Evolutionary conservation across 805 yeast genomes (phyloP).

Genomic region (Torulaspora indica): DNA sequence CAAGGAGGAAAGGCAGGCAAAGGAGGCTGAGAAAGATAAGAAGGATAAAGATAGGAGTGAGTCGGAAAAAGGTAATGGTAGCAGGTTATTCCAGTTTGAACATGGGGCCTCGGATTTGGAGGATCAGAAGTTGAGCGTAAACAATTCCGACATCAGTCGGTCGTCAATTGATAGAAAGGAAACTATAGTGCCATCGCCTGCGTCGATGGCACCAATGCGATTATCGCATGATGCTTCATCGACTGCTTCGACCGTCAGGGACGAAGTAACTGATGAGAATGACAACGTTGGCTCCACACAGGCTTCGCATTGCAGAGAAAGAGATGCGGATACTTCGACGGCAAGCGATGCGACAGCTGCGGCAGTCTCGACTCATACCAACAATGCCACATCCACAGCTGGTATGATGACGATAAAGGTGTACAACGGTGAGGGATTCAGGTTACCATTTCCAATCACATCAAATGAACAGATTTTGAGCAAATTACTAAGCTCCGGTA

Average conservation of each 20-base stretch:
- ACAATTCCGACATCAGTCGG: slow-evolving; percentile 4
- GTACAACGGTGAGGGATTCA: slow-evolving; percentile 62
- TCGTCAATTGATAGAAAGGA: slow-evolving; percentile 26
- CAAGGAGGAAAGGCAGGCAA: slow-evolving; percentile 30
- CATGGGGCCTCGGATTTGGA: slow-evolving; percentile 6
- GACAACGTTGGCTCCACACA: slow-evolving; percentile 7
- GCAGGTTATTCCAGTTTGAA: slow-evolving; percentile 16
- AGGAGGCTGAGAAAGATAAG: slow-evolving; percentile 18
- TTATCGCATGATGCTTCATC: slow-evolving; percentile 27
- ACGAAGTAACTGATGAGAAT: slow-evolving; percentile 7
- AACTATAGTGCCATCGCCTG: slow-evolving; percentile 30
- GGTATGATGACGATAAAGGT: slow-evolving; percentile 76
- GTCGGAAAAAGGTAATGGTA: slow-evolving; percentile 8
- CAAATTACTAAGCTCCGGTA: slow-evolving; percentile 61
- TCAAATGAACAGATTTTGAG: slow-evolving; percentile 58
- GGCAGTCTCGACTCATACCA: slow-evolving; percentile 7
- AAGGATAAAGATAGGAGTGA: slow-evolving; percentile 14
- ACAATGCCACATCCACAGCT: slow-evolving; percentile 41
- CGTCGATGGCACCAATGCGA: slow-evolving; percentile 27
- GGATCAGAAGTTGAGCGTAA: background rate
- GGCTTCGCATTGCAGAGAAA: slow-evolving; percentile 7
- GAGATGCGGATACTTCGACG: slow-evolving; percentile 4
- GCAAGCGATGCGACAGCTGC: slow-evolving; percentile 8
- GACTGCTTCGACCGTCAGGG: slow-evolving; percentile 22
- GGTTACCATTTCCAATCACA: slow-evolving; percentile 65